phyloP scores from a whole-genome alignment of 2,329 filamentous ascomycete species.

The Exophiala sp. region DNA sequence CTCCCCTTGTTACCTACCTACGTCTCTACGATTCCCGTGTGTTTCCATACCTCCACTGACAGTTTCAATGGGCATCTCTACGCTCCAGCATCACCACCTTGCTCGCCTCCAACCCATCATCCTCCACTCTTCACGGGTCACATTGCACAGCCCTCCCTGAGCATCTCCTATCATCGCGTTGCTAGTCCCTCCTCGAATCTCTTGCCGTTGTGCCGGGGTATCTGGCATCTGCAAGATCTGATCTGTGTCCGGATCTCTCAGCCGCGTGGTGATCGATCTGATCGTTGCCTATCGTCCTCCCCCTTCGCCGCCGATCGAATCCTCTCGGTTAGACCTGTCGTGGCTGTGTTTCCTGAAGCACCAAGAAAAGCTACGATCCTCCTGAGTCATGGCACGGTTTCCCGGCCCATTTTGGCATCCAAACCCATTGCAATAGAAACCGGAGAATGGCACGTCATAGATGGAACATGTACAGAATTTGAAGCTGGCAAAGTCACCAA shows the following conservation, averaged over 20 bases:
- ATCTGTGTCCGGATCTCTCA: conserved; percentile 12
- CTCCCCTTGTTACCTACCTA: neutral
- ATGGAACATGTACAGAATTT: too few species aligned
- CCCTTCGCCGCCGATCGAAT: neutral
- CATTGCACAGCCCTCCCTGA: neutral
- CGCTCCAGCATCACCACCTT: too few species aligned
- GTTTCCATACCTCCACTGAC: too few species aligned
- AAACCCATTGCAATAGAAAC: too few species aligned
- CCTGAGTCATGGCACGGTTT: neutral
- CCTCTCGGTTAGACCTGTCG: neutral
- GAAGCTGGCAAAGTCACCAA: too few species aligned
- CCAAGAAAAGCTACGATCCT: neutral
- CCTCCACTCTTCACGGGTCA: too few species aligned
- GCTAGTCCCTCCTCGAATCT: neutral
- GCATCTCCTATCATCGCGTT: neutral
- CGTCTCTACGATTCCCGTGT: too few species aligned
- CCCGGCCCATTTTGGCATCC: too few species aligned
- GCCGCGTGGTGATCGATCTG: conserved; percentile 6
- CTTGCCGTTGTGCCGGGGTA: neutral
- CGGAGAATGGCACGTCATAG: too few species aligned
- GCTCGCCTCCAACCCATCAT: too few species aligned
- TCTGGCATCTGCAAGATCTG: conserved; percentile 11
- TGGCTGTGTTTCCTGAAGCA: neutral
- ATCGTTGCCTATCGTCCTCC: neutral
- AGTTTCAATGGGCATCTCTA: too few species aligned